phyloP scores from a whole-genome alignment of 768 basidiomycete species.

The Pulveroboletus sp. region DNA sequence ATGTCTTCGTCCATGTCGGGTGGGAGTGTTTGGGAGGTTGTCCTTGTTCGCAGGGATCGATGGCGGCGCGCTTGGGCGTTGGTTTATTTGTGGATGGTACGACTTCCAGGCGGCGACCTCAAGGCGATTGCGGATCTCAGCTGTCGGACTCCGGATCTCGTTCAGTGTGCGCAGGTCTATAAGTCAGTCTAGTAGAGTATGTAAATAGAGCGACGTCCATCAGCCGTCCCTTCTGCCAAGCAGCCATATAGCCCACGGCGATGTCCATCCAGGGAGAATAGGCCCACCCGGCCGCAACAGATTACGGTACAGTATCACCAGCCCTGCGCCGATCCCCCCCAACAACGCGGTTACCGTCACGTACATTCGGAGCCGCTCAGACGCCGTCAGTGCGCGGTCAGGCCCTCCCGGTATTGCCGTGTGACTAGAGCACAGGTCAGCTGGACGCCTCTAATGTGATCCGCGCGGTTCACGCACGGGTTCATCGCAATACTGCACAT shows the following conservation, averaged over 20 bases:
- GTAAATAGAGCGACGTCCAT: conserved; percentile 1
- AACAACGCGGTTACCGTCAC: conserved; percentile 67
- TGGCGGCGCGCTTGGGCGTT: conserved; percentile 11
- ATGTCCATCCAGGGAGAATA: conserved; percentile 47
- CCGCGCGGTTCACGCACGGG: conserved; percentile 54
- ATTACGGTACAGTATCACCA: conserved; percentile 68
- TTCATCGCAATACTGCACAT: conserved; percentile 82
- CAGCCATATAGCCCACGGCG: conserved; percentile 65
- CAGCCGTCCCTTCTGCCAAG: conserved; percentile 44
- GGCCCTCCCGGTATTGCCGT: conserved; percentile 78
- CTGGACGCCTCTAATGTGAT: conserved; percentile 1
- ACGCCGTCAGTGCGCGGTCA: conserved; percentile 69
- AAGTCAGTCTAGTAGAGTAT: conserved; percentile 6
- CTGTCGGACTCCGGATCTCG: conserved; percentile 34
- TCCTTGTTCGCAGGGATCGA: conserved; percentile 12
- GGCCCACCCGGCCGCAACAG: conserved; percentile 57
- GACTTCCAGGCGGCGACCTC: conserved; percentile 29
- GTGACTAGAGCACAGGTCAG: conserved; percentile 36
- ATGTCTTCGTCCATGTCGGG: conserved; percentile 75
- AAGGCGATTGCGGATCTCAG: conserved; percentile 35
- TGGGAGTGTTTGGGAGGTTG: neutral
- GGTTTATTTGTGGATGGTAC: conserved; percentile 14
- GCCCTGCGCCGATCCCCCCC: conserved; percentile 68
- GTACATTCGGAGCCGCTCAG: conserved; percentile 66
- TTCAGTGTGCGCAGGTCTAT: conserved; percentile 8